Evolutionary conservation across 208 protist genomes (phyloP), one percentile per base, ranked within the genome.

Genomic region (Trypanosoma grayi): DNA sequence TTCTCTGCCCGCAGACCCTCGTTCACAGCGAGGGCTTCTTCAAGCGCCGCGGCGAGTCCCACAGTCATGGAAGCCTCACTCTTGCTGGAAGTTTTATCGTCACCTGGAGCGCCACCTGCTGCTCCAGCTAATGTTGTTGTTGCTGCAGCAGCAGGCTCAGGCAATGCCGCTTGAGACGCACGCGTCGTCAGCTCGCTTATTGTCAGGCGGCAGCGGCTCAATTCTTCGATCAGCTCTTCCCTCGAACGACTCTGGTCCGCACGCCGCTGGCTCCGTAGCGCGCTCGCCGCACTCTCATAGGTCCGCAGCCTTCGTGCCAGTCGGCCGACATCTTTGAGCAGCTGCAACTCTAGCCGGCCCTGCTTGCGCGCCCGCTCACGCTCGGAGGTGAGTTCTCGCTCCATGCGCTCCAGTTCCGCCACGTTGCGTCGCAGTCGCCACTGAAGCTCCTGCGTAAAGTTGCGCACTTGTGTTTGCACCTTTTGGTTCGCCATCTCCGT

Each of bases 221-320:
- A 41, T 31, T 72, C 57, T 1, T 50, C 41, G 1, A 65, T 20
- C 16, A 65, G 37, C 47, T 62, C 40, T 30, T 64, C 66, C 25
- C 36, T 61, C 9, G 65, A 56, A 18, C 64, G 51, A 51, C 24
- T 51, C 40, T 24, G 2, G 52, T 78, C 77, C 33, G 7, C 51
- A 6, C 63, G 61, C 1, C 70, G 71, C 37, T 75, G 63, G 37
- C 28, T n/a, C 20, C 69, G 74, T 8, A 59, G 31, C n/a, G 65
- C 63, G 25, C 50, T 66, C 39, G 82, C 70, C 14, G 51, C 39
- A 13, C 57, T 61, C 52, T 90, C 79, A 14, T 75, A 56, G 8
- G 20, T 51, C 22, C 70, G 77, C 30, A 90, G 66, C 28, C 77
- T 74, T 20, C 54, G 66, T 24, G 77, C 75, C 1, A 90, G 47